A percentile compares a stretch with the other conserved stretches of the same genome.
Evolutionary conservation across 306 rosid species (phyloP).

Genomic region (Medicago arabica): DNA sequence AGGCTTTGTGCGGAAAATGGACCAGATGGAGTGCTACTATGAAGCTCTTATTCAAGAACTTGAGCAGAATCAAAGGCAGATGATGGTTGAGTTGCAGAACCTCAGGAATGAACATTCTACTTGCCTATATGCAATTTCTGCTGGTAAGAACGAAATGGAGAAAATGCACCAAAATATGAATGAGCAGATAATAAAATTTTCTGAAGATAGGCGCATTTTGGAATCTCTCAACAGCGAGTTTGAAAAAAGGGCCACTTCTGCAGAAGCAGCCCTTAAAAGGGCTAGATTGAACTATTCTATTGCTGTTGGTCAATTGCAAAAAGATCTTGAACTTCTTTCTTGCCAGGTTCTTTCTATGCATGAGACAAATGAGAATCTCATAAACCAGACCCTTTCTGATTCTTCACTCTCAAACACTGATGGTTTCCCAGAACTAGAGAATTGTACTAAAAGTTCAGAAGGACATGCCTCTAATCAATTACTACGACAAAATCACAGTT

Average conservation of each 20-base stretch:
- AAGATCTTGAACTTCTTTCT: constrained; percentile 93
- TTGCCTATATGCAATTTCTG: constrained; percentile 82
- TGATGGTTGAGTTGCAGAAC: constrained; percentile 95
- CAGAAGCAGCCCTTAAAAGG: constrained; percentile 94
- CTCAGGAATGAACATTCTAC: constrained; percentile 91
- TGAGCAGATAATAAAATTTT: constrained; percentile 64
- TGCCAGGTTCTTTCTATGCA: constrained; percentile 87
- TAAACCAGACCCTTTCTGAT: constrained; percentile 79
- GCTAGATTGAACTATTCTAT: constrained; percentile 96
- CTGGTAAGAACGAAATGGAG: constrained; percentile 84
- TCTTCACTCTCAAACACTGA: constrained; percentile 61
- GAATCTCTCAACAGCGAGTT: constrained; percentile 76
- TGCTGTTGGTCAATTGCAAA: constrained; percentile 93
- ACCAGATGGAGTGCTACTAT: constrained; percentile 99
- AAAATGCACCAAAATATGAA: constrained; percentile 80
- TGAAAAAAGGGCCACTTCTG: constrained; percentile 83
- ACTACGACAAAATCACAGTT: constrained; percentile 53
- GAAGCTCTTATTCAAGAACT: constrained; percentile 98
- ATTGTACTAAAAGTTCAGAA: constrained; percentile 53
- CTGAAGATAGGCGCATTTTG: constrained; percentile 73
- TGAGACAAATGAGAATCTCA: constrained; percentile 90
- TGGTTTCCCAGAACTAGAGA: constrained; percentile 48
- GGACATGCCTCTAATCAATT: constrained; percentile 50
- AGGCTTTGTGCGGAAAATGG: constrained; percentile 87
- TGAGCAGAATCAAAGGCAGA: constrained; percentile 94